Conservation (phyloP, 2,329 filamentous ascomycete genomes). For the Hypomyces rosellus region DNA sequence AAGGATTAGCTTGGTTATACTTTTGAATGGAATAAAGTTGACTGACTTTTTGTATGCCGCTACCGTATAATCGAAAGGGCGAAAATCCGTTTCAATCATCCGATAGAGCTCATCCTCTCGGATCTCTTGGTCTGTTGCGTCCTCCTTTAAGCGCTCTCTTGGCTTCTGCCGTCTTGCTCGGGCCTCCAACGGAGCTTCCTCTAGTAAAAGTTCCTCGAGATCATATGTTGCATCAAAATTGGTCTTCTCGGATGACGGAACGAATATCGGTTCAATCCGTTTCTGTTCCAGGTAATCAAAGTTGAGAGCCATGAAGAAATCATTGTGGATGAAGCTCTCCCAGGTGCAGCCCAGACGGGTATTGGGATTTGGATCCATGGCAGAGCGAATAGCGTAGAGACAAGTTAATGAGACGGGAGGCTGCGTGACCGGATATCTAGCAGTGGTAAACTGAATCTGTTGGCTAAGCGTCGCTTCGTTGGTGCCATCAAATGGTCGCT, state of each 20-base stretch:
- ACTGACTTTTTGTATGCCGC: slow-evolving; percentile 69
- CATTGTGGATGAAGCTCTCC: slow-evolving; percentile 77
- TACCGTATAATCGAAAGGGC: slow-evolving; percentile 89
- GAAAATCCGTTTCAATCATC: slow-evolving; percentile 90
- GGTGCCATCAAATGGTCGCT: slow-evolving; percentile 90
- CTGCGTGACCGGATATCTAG: slow-evolving; percentile 86
- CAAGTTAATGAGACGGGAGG: slow-evolving; percentile 85
- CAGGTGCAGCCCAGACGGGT: slow-evolving; percentile 82
- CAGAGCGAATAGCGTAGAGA: slow-evolving; percentile 77
- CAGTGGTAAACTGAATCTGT: slow-evolving; percentile 73
- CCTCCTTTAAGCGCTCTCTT: slow-evolving; percentile 81
- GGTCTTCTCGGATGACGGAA: slow-evolving; percentile 92
- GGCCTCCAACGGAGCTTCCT: slow-evolving; percentile 92
- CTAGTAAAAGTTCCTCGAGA: slow-evolving; percentile 83
- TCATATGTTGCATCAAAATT: slow-evolving; percentile 99
- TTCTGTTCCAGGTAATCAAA: slow-evolving; percentile 81
- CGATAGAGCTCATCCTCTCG: slow-evolving; percentile 88
- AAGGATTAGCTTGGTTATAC: slow-evolving; percentile 13
- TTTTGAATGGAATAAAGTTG: not conserved
- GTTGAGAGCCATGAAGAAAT: slow-evolving; percentile 82
- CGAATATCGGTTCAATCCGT: slow-evolving; percentile 83
- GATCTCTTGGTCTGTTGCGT: slow-evolving; percentile 92
- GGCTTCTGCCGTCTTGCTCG: slow-evolving; percentile 90
- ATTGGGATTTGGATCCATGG: slow-evolving; percentile 73
- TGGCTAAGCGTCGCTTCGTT: slow-evolving; percentile 74